Base-by-base conservation (phyloP, 2,329 filamentous ascomycete species). In the Phialophora expanda region DNA sequence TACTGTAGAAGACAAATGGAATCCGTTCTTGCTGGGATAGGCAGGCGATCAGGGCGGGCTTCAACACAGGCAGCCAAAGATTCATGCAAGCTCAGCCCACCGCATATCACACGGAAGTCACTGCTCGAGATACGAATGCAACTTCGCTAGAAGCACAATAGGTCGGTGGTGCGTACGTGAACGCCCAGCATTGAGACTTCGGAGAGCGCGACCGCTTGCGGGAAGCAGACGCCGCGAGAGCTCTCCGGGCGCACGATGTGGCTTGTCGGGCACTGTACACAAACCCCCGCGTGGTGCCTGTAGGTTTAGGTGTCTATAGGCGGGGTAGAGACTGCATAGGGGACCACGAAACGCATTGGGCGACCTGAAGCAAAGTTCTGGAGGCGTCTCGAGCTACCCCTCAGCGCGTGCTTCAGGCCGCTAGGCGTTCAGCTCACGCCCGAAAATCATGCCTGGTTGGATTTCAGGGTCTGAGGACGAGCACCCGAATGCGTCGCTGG, bases 51-150 rank as follows among this genome's bases (percentile, higher is more conserved):
- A 48, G 38, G 38, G 38, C 38, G 14, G 38, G 38, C 38, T 44
- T 44, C 48, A 53, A 53, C 32, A 22, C 48, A 61, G 58, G 58
- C 58, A 61, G 58, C 58, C 58, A 61, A 32, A 41, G 46, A 59
- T 59, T 51, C 24, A 59, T 59, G 58, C 46, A 34, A 34, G 58
- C 58, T 61, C 58, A 61, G 58, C 58, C 38, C 38, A n/a, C 58
- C 46, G 44, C 24, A n/a, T 28, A 41, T 20, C 14, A 53, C 57
- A 28, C 53, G 50, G 34, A 53, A 30, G 9, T 51, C 48, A 12
- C 22, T 22, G 20, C 46, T 22, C 9, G 26, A 32, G 24, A 55
- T 26, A 55, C 17, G 12, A 17, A 26, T 51, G 20, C 20, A 3
- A 14, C 17, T n/a, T 5, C 17, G n/a, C n/a, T n/a, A n/a, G n/a